Percentiles rank a stretch among this genome's conserved stretches.
Evolutionary conservation across 2,329 filamentous ascomycete species (phyloP).

Genomic region (Emergomyces pasteurianus): DNA sequence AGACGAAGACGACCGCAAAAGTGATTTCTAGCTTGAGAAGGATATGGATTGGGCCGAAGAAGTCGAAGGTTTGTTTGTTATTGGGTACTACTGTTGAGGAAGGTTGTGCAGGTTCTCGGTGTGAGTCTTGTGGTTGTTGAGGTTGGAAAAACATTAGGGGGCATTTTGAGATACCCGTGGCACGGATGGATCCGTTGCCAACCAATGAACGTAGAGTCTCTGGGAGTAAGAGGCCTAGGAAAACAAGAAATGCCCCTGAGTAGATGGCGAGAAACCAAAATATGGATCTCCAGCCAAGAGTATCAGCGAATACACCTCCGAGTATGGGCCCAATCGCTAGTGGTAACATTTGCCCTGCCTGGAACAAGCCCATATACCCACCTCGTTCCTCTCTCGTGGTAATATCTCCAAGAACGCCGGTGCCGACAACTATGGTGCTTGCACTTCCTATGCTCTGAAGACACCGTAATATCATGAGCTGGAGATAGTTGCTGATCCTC

Average conservation of each 20-base stretch:
- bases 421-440: constrained; percentile 33
- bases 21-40: constrained; percentile 34
- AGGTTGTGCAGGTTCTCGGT: constrained; percentile 2
- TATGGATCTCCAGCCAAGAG: constrained; percentile 30
- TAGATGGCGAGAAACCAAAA: constrained; percentile 36
- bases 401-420: constrained; percentile 33
- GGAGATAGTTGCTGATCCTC: constrained; percentile 25
- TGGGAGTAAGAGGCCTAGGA: constrained; percentile 25
- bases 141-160: constrained; percentile 13
- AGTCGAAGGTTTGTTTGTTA: not conserved
- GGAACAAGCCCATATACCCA: constrained; percentile 31
- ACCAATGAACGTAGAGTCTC: constrained; percentile 30
- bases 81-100: constrained; percentile 5
- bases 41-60: constrained; percentile 35
- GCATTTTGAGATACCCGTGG: constrained; percentile 5
- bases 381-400: constrained; percentile 30
- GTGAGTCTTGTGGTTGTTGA: not conserved
- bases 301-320: constrained; percentile 27
- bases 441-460: constrained; percentile 35
- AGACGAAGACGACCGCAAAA: constrained; percentile 37
- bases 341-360: constrained; percentile 25
- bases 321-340: constrained; percentile 33
- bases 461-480: constrained; percentile 29
- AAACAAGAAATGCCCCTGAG: constrained; percentile 21
- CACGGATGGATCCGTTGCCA: constrained; percentile 18